phyloP scores from a whole-genome alignment of 805 yeast species.

The Kuraishia floccosa region DNA sequence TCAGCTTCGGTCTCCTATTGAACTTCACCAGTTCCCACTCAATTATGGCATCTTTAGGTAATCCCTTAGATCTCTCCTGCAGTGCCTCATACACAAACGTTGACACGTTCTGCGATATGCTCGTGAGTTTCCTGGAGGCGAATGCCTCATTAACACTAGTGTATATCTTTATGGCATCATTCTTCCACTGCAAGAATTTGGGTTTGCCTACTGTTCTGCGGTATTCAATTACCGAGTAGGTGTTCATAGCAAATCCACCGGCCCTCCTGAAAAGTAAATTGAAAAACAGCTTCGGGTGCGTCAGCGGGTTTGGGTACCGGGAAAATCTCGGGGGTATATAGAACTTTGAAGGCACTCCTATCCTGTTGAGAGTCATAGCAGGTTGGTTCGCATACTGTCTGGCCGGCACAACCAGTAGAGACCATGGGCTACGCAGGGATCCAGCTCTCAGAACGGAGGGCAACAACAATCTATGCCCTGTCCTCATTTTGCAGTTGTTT shows the following conservation, averaged over 20 bases:
- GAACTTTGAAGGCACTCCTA: slow-evolving; percentile 22
- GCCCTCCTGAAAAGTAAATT: slow-evolving; percentile 47
- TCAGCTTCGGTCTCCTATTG: slow-evolving; percentile 59
- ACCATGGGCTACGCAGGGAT: too few relatives aligned
- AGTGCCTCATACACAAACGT: slow-evolving; percentile 57
- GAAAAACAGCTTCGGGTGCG: slow-evolving; percentile 28
- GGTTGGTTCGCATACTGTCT: too few relatives aligned
- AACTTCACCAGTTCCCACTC: slow-evolving; percentile 74
- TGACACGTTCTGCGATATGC: slow-evolving; percentile 33
- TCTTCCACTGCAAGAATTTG: slow-evolving; percentile 69
- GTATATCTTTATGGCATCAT: slow-evolving; percentile 67
- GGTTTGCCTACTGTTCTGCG: slow-evolving; percentile 46
- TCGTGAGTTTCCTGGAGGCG: slow-evolving; percentile 43
- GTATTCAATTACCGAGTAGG: slow-evolving; percentile 37
- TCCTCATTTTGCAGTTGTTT: too few relatives aligned
- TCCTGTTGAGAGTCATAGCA: slow-evolving; percentile 17
- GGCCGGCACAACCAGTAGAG: too few relatives aligned
- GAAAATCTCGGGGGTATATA: slow-evolving; percentile 41
- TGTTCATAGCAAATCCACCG: slow-evolving; percentile 58
- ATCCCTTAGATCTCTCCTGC: slow-evolving; percentile 32
- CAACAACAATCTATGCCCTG: too few relatives aligned
- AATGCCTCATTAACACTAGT: slow-evolving; percentile 75
- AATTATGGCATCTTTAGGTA: slow-evolving; percentile 49
- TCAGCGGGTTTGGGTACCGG: slow-evolving; percentile 29
- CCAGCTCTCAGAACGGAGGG: too few relatives aligned